Base-by-base conservation (phyloP, 2,329 filamentous ascomycete species). In the Hypoxylon rubiginosum region DNA sequence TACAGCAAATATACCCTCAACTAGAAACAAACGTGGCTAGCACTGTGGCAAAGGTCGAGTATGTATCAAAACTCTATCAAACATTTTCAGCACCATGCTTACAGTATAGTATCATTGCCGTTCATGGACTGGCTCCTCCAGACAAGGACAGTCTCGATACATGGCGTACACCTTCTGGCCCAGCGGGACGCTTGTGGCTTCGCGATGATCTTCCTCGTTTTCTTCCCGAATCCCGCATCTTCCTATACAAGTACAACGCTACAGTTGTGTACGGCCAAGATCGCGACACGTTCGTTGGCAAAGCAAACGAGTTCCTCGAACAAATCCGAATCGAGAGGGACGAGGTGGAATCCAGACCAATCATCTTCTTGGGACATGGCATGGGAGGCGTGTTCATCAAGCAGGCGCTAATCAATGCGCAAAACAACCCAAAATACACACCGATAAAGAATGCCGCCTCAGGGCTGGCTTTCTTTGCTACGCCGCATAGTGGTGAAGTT, bases 391-490 rank as follows among this genome's bases (percentile, higher is more conserved):
- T 73, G 6, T 49, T 74, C n/a, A 67, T 76, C 9, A 72, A 75
- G 65, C 74, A 75, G 57, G 74, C 73, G 1, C 46, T 76, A 26
- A 69, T 76, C 39, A 75, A 74, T 43, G 71, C 73, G 13, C 68
- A 69, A 32, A 71, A 68, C 28, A 71, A 74, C 56, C 21, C 59
- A 2, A 69, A 61, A 11, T 73, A 74, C 45, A 58, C 46, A 13
- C 46, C 58, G 2, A 72, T 72, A 24, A 72, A 71, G 43, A 36
- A 66, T 55, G 68, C 67, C 4, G 73, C 69, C 9, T 46, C 39
- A 26, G 70, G 69, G 3, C 52, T 76, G 1, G 71, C 60, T 5
- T 75, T 76, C 62, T 76, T 76, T 34, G 73, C 67, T 13, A 76
- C 73, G 24, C 74, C 73, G 15, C 73, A 75, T 26, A n/a, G 65